These are phyloP conservation scores for Cornus controversa DNA, from an alignment of 148 eudicot genomes.

Conservation along the genomic window DNA sequence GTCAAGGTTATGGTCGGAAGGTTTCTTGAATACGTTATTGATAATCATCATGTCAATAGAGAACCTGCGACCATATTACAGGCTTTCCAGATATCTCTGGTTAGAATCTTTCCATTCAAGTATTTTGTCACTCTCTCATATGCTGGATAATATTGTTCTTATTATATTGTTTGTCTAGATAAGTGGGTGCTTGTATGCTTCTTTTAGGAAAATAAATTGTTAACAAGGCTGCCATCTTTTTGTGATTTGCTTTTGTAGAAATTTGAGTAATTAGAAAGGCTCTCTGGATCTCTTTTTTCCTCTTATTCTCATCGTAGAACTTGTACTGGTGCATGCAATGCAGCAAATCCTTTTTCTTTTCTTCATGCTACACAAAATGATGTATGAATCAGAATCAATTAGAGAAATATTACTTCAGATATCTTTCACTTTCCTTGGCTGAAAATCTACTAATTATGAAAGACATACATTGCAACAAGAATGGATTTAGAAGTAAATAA, in stretches of 20 bases:
- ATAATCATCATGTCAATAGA: constrained; percentile 56
- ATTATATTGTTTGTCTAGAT: background rate
- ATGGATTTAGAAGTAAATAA: no score
- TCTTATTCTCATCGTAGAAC: background rate
- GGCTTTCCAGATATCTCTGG: constrained; percentile 90
- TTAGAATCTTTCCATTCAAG: constrained; percentile 23
- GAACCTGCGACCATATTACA: constrained; percentile 57
- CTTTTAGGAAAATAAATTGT: background rate
- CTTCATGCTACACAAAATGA: no score
- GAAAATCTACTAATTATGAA: no score
- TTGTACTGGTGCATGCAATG: background rate
- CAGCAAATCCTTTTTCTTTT: background rate
- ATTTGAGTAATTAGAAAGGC: background rate
- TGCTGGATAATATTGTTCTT: background rate
- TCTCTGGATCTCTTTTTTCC: background rate
- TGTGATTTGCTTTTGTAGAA: background rate
- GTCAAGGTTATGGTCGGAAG: constrained; percentile 41
- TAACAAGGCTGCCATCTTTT: no score
- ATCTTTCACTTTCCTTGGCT: no score
- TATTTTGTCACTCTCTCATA: background rate
- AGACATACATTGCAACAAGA: no score
- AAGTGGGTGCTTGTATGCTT: background rate
- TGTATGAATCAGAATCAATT: no score
- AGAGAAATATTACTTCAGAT: no score
- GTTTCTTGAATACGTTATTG: constrained; percentile 67